Evolutionary conservation across 305 asterid species (phyloP).

Genomic region (Fraxinus ornus): DNA sequence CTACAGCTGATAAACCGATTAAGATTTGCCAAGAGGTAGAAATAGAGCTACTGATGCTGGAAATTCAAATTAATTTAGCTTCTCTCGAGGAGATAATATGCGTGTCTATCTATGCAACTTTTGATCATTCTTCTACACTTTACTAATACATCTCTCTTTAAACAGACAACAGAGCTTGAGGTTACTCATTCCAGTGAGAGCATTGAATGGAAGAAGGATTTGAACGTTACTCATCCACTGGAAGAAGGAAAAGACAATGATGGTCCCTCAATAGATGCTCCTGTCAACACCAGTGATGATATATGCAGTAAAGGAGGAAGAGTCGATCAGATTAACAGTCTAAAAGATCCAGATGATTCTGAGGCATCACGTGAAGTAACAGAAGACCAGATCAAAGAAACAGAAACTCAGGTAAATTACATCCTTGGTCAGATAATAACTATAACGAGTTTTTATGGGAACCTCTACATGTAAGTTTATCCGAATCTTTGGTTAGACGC

Average conservation of each 20-base stretch:
- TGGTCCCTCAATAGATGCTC: conserved; percentile 12
- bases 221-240: neutral
- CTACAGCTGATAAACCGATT: conserved; percentile 17
- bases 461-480: neutral
- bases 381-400: conserved; percentile 20
- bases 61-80: neutral
- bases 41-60: neutral
- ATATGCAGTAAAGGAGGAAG: neutral
- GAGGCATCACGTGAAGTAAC: conserved; percentile 19
- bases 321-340: neutral
- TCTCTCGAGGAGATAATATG: neutral
- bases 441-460: neutral
- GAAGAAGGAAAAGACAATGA: conserved; percentile 16
- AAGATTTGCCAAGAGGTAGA: conserved; percentile 17
- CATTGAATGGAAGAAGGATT: neutral
- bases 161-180: conserved; percentile 24
- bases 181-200: conserved; percentile 1
- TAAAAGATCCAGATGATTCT: conserved; percentile 11
- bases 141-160: neutral
- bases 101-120: neutral
- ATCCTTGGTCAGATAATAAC: conserved; percentile 4
- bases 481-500: neutral
- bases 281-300: conserved; percentile 3
- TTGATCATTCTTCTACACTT: neutral
- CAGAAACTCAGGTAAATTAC: conserved; percentile 25